Evolutionary conservation across 371 early-diverging fungal genomes (phyloP), one percentile per base, ranked within the genome.

Genomic region (Saksenaea oblongispora): DNA sequence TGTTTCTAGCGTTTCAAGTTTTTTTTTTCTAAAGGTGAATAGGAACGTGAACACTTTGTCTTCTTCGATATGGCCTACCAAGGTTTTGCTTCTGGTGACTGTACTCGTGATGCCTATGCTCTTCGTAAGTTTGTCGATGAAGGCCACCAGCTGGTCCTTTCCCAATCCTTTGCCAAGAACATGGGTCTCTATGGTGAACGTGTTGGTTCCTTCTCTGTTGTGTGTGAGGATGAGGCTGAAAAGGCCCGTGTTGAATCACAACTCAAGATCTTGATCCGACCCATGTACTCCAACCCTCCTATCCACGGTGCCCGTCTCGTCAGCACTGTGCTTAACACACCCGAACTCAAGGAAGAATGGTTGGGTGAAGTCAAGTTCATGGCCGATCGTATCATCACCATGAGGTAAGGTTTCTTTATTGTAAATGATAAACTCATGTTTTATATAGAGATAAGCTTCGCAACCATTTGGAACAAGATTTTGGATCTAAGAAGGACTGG

Each of bases 31-130:
- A 34, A 36, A 17, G 34, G 36, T n/a, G 18, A 35, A 47, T 65
- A 80, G 84, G 86, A 87, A 56, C 90, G 92, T 69, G 83, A 84
- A 10, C 96, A 96, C 80, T 88, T 96, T 62, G 80, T 89, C 61
- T 98, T 98, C 90, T 98, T 99, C 68, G 98, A 99, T 76, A 95
- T 97, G 95, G 99, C 98, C 37, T 99, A 99, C 85, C 98, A 98
- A 87, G 99, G 99, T 41, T 99, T 99, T 73, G 98, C 98, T 42
- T 94, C 95, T 22, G 99, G 99, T 64, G 88, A 93, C 80, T 90
- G 92, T 56, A 80, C 84, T 75, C 85, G 85, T 59, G 99, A 99
- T 77, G 97, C 98, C 15, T 93, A 93, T 71, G 96, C 97, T 63
- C 82, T 97, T 58, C 96, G 99, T 69, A 88, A 92, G 75, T 99